These are phyloP conservation scores for Corniculantispora saksenae DNA, from an alignment of 2,329 filamentous ascomycete species.

Conservation along the genomic window DNA sequence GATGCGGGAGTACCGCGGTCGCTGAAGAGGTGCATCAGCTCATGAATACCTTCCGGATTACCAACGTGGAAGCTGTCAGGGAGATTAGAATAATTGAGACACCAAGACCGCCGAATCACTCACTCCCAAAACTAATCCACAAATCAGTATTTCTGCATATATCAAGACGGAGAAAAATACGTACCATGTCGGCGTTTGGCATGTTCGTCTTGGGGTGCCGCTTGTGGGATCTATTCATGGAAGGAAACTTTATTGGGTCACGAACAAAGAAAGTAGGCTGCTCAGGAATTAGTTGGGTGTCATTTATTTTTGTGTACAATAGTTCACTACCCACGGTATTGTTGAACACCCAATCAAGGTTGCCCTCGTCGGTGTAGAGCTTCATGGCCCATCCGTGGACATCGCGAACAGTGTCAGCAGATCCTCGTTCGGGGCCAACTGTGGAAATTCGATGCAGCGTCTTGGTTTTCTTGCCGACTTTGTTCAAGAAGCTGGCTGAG, in stretches of 20 bases:
- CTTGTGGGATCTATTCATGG: slow-evolving; percentile 47
- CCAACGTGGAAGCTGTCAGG: slow-evolving; percentile 32
- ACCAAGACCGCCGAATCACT: background rate
- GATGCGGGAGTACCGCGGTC: slow-evolving; percentile 50
- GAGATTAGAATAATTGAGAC: background rate
- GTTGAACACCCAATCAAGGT: slow-evolving; percentile 63
- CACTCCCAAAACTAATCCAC: background rate
- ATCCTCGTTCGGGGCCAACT: slow-evolving; percentile 67
- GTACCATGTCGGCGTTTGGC: slow-evolving; percentile 43
- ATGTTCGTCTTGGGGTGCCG: slow-evolving; percentile 44
- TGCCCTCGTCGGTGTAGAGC: slow-evolving; percentile 68
- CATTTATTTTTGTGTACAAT: background rate
- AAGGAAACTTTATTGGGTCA: slow-evolving; percentile 50
- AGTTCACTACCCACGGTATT: slow-evolving; percentile 54
- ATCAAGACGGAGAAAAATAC: background rate
- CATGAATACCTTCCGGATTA: slow-evolving; percentile 52
- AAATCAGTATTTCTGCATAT: background rate
- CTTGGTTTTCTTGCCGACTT: slow-evolving; percentile 54
- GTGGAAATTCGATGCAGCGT: slow-evolving; percentile 70
- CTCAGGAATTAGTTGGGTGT: background rate
- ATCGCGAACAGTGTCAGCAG: slow-evolving; percentile 67
- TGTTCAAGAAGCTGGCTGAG: slow-evolving; percentile 53
- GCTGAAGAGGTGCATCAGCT: slow-evolving; percentile 53
- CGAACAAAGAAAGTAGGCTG: slow-evolving; percentile 42
- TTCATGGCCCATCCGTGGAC: slow-evolving; percentile 65